Evolutionary conservation across 495 filamentous ascomycete species (phyloP).

Genomic region (Extremus antarcticus): DNA sequence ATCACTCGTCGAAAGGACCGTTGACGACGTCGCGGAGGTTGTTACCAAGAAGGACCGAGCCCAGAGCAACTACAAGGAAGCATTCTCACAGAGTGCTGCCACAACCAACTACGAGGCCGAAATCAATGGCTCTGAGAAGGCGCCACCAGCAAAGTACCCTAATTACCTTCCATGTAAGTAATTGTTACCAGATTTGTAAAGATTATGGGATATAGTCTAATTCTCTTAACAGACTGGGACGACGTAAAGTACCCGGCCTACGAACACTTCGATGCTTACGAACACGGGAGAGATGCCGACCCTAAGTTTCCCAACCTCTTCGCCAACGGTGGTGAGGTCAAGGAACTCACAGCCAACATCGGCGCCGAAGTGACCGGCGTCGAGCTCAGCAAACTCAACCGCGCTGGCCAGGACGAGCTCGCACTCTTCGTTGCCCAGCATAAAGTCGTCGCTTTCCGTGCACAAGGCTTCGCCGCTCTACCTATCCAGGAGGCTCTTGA

Average conservation of each 20-base stretch:
- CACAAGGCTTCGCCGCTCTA: slow-evolving; percentile 69
- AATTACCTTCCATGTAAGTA: slow-evolving; percentile 47
- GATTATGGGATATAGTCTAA: slow-evolving; percentile 39
- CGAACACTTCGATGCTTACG: slow-evolving; percentile 56
- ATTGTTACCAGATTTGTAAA: slow-evolving; percentile 41
- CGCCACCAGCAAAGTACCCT: slow-evolving; percentile 47
- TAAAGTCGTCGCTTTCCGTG: slow-evolving; percentile 70
- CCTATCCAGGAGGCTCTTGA: slow-evolving; percentile 57
- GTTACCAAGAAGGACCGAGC: slow-evolving; percentile 13
- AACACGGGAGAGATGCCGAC: slow-evolving; percentile 66
- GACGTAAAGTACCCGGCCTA: slow-evolving; percentile 45
- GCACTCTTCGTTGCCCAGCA: slow-evolving; percentile 67
- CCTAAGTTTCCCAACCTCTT: slow-evolving; percentile 57
- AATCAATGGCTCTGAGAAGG: slow-evolving; percentile 28
- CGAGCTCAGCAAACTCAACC: slow-evolving; percentile 57
- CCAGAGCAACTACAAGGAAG: slow-evolving; percentile 24
- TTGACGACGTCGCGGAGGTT: slow-evolving; percentile 1
- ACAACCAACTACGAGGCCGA: slow-evolving; percentile 24
- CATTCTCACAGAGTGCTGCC: slow-evolving; percentile 16
- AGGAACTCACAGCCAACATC: slow-evolving; percentile 59
- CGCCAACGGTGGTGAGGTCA: slow-evolving; percentile 35
- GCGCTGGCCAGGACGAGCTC: slow-evolving; percentile 66
- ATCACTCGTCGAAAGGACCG: slow-evolving; percentile 21
- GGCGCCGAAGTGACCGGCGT: slow-evolving; percentile 68
- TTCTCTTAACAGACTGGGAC: slow-evolving; percentile 9